These are phyloP conservation scores for Neurospora sp. DNA, from an alignment of 2,329 filamentous ascomycete genomes.

Conservation along the genomic window DNA sequence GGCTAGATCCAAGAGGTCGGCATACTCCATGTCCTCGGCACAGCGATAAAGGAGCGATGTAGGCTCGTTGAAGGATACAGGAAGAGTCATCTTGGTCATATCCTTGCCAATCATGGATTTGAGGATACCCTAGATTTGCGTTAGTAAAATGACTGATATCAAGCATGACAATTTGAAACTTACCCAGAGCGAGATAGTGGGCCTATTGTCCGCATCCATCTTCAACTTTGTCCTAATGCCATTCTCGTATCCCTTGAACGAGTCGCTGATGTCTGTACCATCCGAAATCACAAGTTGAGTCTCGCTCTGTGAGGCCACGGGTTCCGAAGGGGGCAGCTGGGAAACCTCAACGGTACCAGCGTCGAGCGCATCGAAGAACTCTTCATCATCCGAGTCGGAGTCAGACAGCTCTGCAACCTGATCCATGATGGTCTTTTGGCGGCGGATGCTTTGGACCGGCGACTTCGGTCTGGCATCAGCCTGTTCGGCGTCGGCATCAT, in stretches of 20 bases:
- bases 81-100: constrained; percentile 99
- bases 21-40: constrained; percentile 97
- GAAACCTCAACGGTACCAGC: constrained; percentile 82
- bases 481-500: constrained; percentile 16
- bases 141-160: constrained; percentile 14
- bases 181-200: constrained; percentile 95
- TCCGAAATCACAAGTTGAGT: constrained; percentile 37
- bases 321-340: constrained; percentile 45
- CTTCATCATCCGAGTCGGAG: constrained; percentile 73
- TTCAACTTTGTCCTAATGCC: constrained; percentile 70
- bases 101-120: constrained; percentile 99
- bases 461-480: constrained; percentile 28
- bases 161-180: constrained; percentile 23
- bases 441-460: constrained; percentile 32
- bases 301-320: constrained; percentile 29
- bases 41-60: constrained; percentile 92
- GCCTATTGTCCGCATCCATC: constrained; percentile 84
- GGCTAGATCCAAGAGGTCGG: constrained; percentile 80
- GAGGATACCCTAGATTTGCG: constrained; percentile 61
- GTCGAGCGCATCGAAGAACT: constrained; percentile 96
- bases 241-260: constrained; percentile 87
- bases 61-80: constrained; percentile 97
- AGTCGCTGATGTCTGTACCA: constrained; percentile 57
- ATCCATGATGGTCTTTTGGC: constrained; percentile 57
- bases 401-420: constrained; percentile 69